A percentile compares a stretch with the other conserved stretches of the same genome.
Evolutionary conservation across 2,329 filamentous ascomycete species (phyloP).

Genomic region (Corynespora cassiicola): DNA sequence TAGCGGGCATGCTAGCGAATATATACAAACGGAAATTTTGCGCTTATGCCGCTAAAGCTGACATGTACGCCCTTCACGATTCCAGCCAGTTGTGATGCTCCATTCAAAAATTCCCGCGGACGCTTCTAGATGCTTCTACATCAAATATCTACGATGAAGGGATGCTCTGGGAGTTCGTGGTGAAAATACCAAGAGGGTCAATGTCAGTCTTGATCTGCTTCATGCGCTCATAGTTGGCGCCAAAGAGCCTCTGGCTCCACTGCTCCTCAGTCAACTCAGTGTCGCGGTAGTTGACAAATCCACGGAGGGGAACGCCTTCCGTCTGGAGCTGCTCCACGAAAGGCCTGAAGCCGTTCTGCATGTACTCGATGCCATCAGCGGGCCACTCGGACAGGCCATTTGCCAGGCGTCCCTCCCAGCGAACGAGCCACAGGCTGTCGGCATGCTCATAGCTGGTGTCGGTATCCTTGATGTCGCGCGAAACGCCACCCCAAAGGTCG

Average conservation of each 20-base stretch:
- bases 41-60: too few relatives aligned
- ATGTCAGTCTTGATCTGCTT: slow-evolving; percentile 19
- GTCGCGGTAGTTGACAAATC: slow-evolving; percentile 25
- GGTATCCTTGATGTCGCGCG: slow-evolving; percentile 10
- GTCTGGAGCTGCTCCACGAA: slow-evolving; percentile 19
- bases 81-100: too few relatives aligned
- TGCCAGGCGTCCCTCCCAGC: slow-evolving; percentile 15
- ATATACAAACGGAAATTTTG: too few relatives aligned
- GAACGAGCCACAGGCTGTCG: slow-evolving; percentile 19
- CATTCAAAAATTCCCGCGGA: too few relatives aligned
- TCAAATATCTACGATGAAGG: slow-evolving; percentile 9
- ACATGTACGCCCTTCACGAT: too few relatives aligned
- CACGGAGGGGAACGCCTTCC: slow-evolving; percentile 12
- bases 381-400: slow-evolving; percentile 12
- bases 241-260: slow-evolving; percentile 25
- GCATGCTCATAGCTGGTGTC: slow-evolving; percentile 14
- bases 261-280: slow-evolving; percentile 17
- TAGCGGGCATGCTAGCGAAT: too few relatives aligned
- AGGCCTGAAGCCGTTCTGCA: slow-evolving; percentile 18
- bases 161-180: slow-evolving; percentile 20
- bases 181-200: slow-evolving; percentile 19
- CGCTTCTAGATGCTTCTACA: too few relatives aligned
- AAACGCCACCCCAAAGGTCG: slow-evolving; percentile 20
- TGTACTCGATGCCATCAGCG: slow-evolving; percentile 15
- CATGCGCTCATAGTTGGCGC: slow-evolving; percentile 21